Percentiles rank a stretch among this genome's conserved stretches.
Evolutionary conservation across 2,329 filamentous ascomycete genomes (phyloP).

Genomic region (Falciphora oryzae): DNA sequence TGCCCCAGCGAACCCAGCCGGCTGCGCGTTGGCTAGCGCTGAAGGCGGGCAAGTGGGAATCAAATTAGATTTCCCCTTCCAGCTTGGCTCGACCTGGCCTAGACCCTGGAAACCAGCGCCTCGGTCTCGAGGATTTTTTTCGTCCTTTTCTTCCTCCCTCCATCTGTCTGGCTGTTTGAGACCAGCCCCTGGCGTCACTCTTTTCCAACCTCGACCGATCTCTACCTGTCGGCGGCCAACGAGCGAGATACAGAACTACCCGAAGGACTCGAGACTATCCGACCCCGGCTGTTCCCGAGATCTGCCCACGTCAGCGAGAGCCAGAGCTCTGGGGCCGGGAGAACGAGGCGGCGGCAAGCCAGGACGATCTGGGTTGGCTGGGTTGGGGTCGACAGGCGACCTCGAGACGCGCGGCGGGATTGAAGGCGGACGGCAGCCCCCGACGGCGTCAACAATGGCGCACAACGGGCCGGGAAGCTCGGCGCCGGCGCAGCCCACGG

Average conservation of each 20-base stretch:
- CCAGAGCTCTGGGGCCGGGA: neutral
- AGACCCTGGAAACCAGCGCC: neutral
- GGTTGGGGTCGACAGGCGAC: no score
- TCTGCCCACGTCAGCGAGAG: no score
- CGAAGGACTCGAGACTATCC: neutral
- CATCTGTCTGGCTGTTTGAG: neutral
- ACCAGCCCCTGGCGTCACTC: neutral
- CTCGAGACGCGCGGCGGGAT: no score
- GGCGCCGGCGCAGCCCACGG: slow-evolving; percentile 44
- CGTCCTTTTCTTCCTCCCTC: neutral
- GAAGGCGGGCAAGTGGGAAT: no score
- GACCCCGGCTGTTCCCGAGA: neutral
- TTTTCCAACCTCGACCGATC: neutral
- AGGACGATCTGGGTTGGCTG: neutral
- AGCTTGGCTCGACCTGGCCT: neutral
- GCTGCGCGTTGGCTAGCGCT: no score
- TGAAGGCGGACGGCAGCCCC: no score
- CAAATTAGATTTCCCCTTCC: neutral
- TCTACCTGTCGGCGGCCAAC: neutral
- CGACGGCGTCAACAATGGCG: slow-evolving; percentile 29
- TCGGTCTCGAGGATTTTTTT: neutral
- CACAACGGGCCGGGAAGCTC: slow-evolving; percentile 29
- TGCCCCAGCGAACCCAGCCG: neutral
- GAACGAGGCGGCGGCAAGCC: neutral
- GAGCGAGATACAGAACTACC: neutral